A percentile compares a stretch with the other conserved stretches of the same genome.
Evolutionary conservation across 1,284 basidiomycete species (phyloP).

Genomic region (Trichosporon coremiiforme): DNA sequence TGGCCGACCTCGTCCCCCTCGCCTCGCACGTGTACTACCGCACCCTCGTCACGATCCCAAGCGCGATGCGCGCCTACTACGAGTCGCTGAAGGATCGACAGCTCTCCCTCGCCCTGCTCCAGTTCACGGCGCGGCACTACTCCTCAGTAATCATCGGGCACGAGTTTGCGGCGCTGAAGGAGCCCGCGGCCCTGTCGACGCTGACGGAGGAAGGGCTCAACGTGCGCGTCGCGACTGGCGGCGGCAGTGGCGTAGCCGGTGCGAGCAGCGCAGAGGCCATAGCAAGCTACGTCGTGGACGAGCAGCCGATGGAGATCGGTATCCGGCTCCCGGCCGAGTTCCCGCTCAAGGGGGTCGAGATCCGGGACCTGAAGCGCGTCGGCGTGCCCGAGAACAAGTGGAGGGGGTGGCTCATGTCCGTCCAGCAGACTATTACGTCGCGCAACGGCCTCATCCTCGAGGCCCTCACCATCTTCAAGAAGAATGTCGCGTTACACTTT

Average conservation of each 20-base stretch:
- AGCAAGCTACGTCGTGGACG: constrained; percentile 79
- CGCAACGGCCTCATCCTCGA: constrained; percentile 91
- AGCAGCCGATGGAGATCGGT: constrained; percentile 88
- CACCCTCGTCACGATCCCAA: constrained; percentile 75
- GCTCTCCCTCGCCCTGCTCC: constrained; percentile 71
- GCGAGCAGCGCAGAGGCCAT: constrained; percentile 53
- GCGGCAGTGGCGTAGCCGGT: constrained; percentile 74
- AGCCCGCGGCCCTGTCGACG: constrained; percentile 65
- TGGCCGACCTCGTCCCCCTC: constrained; percentile 64
- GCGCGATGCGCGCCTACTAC: constrained; percentile 82
- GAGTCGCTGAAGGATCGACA: constrained; percentile 86
- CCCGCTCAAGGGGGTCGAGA: constrained; percentile 85
- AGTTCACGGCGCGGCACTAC: constrained; percentile 83
- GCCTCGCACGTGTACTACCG: constrained; percentile 89
- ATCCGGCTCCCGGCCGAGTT: constrained; percentile 86
- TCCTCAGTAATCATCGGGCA: constrained; percentile 84
- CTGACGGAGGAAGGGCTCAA: constrained; percentile 79
- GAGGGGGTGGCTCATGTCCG: constrained; percentile 90
- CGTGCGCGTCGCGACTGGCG: constrained; percentile 69
- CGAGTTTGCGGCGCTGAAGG: constrained; percentile 76
- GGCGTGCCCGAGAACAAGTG: constrained; percentile 89
- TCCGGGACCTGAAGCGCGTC: constrained; percentile 79
- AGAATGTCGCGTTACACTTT: constrained; percentile 87
- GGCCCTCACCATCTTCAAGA: constrained; percentile 89
- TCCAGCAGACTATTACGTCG: constrained; percentile 85